Percentiles rank a stretch among this genome's conserved stretches.
phyloP scores from a whole-genome alignment of 768 basidiomycete species.

The Gloeophyllum trabeum region DNA sequence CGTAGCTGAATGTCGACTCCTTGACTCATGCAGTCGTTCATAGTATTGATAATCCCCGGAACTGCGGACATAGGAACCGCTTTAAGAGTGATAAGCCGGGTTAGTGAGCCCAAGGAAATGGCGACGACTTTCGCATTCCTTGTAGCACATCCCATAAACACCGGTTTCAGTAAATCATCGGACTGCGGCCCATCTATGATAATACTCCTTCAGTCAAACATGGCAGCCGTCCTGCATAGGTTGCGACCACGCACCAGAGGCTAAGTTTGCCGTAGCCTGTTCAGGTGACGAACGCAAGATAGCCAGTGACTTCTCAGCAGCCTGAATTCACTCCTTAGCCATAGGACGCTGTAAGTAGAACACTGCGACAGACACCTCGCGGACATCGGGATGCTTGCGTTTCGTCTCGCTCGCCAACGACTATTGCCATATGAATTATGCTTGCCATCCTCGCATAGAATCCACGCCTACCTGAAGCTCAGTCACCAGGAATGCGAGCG shows the following conservation, averaged over 20 bases:
- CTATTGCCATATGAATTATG: slow-evolving; percentile 21
- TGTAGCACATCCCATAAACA: slow-evolving; percentile 91
- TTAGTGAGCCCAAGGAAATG: slow-evolving; percentile 83
- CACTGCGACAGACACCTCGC: slow-evolving; percentile 47
- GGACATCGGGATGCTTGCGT: slow-evolving; percentile 85
- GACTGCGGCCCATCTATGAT: slow-evolving; percentile 66
- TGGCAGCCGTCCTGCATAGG: not conserved
- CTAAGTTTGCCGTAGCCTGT: slow-evolving; percentile 57
- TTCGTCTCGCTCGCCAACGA: slow-evolving; percentile 83
- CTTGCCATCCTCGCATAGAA: slow-evolving; percentile 2
- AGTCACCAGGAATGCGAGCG: slow-evolving; percentile 23
- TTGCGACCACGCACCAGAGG: slow-evolving; percentile 47
- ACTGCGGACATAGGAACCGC: slow-evolving; percentile 77
- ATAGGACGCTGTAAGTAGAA: not conserved
- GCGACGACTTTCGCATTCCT: slow-evolving; percentile 91
- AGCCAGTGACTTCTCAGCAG: slow-evolving; percentile 79
- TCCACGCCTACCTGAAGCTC: slow-evolving; percentile 49
- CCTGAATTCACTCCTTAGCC: slow-evolving; percentile 26
- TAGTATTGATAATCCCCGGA: slow-evolving; percentile 68
- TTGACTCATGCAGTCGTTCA: slow-evolving; percentile 82
- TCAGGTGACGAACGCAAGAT: slow-evolving; percentile 78
- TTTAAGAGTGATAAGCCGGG: slow-evolving; percentile 79
- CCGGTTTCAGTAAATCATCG: slow-evolving; percentile 71
- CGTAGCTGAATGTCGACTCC: slow-evolving; percentile 96
- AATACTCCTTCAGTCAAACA: not conserved